Evolutionary conservation across 257 asterid genomes (phyloP), one percentile per base, ranked within the genome.

Genomic region (Solanum ossicruentum): DNA sequence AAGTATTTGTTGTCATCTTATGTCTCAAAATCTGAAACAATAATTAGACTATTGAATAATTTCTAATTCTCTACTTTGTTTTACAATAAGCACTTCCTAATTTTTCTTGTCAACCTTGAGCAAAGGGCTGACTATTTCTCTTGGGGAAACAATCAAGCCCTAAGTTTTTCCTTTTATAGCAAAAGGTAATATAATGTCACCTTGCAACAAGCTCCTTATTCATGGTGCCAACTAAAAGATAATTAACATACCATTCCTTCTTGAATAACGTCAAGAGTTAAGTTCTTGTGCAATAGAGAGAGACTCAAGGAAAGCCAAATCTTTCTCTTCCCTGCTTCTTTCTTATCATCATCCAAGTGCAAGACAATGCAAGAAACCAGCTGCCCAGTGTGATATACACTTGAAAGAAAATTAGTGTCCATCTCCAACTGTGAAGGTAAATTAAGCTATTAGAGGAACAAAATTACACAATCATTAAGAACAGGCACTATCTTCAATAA

Each of bases 221-320:
- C 28, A 73, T 36, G 69, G 65, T 78, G 67, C 16, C 57, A 72
- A 51, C 69, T 47, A 36, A 54, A 61, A 78, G 72, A 36, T 49
- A 86, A 87, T 87, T 13, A 71, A 67, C 94, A 81, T 90, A 97
- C 99, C 98, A 95, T 97, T 91, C 98, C 98, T 88, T 95, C 98
- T 86, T 97, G 99, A 89, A 95, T 88, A 87, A 90, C 86, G 88
- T 97, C 98, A 85, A 92, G 79, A 49, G 94, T 91, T 63, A 94
- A 88, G 87, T 93, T 92, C 88, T 91, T 95, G 88, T 94, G 94
- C 89, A 95, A 89, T 85, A 89, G 83, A 69, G 98, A 89, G 45
- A 95, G 97, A 23, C 94, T 94, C 66, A 95, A 81, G 88, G 99
- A 97, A 18, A 97, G 98, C 98, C 99, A 95, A 82, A 97, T 94